These are phyloP conservation scores for Cicer arietinum DNA, from an alignment of 306 rosid genomes.

Conservation along the genomic window DNA sequence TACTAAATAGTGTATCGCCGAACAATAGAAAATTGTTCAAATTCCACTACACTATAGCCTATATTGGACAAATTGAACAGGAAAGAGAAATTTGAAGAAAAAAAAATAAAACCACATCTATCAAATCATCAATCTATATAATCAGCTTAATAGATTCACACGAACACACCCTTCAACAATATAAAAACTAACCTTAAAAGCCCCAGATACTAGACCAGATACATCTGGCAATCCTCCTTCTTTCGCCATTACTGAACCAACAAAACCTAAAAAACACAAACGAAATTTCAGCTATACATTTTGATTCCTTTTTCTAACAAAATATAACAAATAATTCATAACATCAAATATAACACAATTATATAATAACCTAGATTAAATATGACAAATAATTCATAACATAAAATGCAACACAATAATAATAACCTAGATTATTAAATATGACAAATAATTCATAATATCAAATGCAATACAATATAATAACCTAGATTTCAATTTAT, in stretches of 20 bases:
- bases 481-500: conserved; percentile 40
- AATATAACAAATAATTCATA: conserved; percentile 13
- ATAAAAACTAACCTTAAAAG: conserved; percentile 70
- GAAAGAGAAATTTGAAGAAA: background rate
- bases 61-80: too few relatives aligned
- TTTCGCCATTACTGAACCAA: conserved; percentile 85
- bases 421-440: too few relatives aligned
- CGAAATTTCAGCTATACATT: conserved; percentile 23
- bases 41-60: too few relatives aligned
- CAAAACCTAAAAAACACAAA: conserved; percentile 62
- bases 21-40: too few relatives aligned
- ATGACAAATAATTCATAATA: conserved; percentile 20
- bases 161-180: background rate
- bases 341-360: background rate
- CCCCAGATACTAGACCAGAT: conserved; percentile 74
- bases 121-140: background rate
- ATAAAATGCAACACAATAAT: background rate
- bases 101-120: background rate
- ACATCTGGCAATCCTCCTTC: conserved; percentile 71
- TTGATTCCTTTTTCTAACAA: background rate
- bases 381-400: conserved; percentile 17
- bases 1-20: too few relatives aligned
- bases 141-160: background rate
- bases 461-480: background rate
- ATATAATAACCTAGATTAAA: conserved; percentile 33